These are phyloP conservation scores for Dipodascus geniculatus DNA, from an alignment of 805 yeast genomes.

Conservation along the genomic window DNA sequence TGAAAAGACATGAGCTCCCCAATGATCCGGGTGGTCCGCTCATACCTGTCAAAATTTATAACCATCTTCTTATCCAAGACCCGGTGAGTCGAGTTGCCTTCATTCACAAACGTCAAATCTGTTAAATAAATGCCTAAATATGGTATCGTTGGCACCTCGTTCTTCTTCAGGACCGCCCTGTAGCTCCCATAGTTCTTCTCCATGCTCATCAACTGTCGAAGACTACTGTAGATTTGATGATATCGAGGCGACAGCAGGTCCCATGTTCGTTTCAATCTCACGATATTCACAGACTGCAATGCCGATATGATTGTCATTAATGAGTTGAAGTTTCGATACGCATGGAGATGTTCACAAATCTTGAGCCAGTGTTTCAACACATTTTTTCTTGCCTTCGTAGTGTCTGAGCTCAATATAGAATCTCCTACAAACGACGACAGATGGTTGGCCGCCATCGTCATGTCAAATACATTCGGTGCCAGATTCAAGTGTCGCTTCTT, in stretches of 20 bases:
- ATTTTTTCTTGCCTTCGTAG: conserved; percentile 22
- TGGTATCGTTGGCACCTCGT: conserved; percentile 23
- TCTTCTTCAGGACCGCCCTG: conserved; percentile 15
- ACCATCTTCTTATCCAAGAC: conserved; percentile 10
- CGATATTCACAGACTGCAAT: conserved; percentile 25
- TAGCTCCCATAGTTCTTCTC: conserved; percentile 26
- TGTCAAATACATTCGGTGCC: conserved; percentile 23
- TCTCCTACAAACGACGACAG: conserved; percentile 27
- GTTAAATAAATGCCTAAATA: conserved; percentile 25
- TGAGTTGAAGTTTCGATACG: conserved; percentile 24
- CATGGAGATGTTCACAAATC: conserved; percentile 23
- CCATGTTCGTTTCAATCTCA: conserved; percentile 25
- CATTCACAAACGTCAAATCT: conserved; percentile 27
- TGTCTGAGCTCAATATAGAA: conserved; percentile 20
- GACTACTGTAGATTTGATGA: conserved; percentile 15
- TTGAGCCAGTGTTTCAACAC: conserved; percentile 28
- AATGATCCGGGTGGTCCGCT: conserved; percentile 20
- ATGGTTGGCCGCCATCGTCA: conserved; percentile 23
- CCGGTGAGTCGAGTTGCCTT: conserved; percentile 24
- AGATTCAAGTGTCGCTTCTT: conserved; percentile 20
- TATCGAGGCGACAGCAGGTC: conserved; percentile 21
- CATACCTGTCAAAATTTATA: conserved; percentile 27
- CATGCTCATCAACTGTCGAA: conserved; percentile 22
- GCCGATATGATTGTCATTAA: conserved; percentile 24
- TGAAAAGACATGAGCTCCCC: conserved; percentile 26